These are phyloP conservation scores for Pseudogymnoascus pannorum DNA, from an alignment of 2,329 filamentous ascomycete species.

Conservation along the genomic window DNA sequence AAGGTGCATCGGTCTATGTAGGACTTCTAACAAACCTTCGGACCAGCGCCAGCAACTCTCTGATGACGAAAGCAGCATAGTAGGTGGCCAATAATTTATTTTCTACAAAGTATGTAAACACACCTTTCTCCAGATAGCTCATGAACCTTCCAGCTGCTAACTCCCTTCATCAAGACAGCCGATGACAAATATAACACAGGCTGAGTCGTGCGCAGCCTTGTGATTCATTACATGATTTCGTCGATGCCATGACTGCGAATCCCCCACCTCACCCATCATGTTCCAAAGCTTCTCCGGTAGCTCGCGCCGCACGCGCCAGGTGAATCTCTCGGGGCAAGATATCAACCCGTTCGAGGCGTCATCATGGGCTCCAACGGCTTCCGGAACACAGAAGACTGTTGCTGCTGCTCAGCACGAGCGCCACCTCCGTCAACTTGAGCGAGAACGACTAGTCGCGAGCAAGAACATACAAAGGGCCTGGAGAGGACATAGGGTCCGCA, in stretches of 20 bases:
- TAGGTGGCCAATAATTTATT: slow-evolving; percentile 5
- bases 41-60: not conserved
- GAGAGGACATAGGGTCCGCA: slow-evolving; percentile 66
- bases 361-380: slow-evolving; percentile 48
- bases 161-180: not conserved
- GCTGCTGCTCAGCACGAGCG: slow-evolving; percentile 84
- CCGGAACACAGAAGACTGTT: slow-evolving; percentile 68
- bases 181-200: slow-evolving; percentile 2
- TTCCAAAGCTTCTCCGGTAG: slow-evolving; percentile 87
- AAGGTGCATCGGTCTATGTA: slow-evolving; percentile 1
- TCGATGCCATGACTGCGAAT: slow-evolving; percentile 13
- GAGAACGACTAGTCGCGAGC: slow-evolving; percentile 67
- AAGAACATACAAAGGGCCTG: slow-evolving; percentile 71
- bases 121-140: not conserved
- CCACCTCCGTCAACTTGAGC: slow-evolving; percentile 69
- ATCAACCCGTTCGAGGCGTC: slow-evolving; percentile 70
- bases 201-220: not conserved
- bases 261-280: slow-evolving; percentile 46
- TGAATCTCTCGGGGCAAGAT: slow-evolving; percentile 84
- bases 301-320: slow-evolving; percentile 78
- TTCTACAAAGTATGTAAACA: not conserved
- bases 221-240: not conserved
- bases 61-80: slow-evolving; percentile 3
- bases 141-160: not conserved
- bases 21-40: not conserved